Evolutionary conservation across 163 green algal species (phyloP).

Genomic region (Scenedesmus sp.): DNA sequence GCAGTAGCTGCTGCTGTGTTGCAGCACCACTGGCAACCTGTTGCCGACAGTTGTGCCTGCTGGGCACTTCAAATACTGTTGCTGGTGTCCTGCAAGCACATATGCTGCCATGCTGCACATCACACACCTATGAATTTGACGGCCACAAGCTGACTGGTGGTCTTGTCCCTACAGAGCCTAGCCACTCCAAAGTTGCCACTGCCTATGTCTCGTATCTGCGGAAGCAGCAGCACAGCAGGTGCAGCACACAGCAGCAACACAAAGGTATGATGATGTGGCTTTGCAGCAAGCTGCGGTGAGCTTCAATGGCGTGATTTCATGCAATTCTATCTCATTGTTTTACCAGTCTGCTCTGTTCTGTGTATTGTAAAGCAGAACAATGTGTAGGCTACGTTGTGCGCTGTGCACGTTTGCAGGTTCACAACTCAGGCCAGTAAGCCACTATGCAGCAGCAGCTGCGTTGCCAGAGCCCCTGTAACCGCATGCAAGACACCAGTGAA

Average conservation of each 20-base stretch:
- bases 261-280: too few species aligned
- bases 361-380: neutral
- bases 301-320: neutral
- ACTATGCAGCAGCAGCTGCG: neutral
- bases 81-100: neutral
- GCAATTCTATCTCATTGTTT: neutral
- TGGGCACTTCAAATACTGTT: neutral
- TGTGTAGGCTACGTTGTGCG: neutral
- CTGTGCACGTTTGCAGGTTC: neutral
- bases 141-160: slow-evolving; percentile 90
- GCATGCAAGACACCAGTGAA: too few species aligned
- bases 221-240: neutral
- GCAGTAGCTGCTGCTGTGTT: neutral
- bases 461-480: too few species aligned
- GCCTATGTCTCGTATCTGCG: slow-evolving; percentile 87
- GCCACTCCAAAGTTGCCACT: slow-evolving; percentile 98
- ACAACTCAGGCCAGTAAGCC: neutral
- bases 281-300: neutral
- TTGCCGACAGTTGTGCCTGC: neutral
- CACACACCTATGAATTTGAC: slow-evolving; percentile 93
- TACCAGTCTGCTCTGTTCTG: neutral
- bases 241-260: too few species aligned
- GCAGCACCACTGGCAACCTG: neutral
- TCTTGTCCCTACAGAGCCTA: slow-evolving; percentile 87
- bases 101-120: neutral